A percentile compares a stretch with the other conserved stretches of the same genome.
phyloP scores from a whole-genome alignment of 2,329 filamentous ascomycete species.

The Aspergillus caelatus region DNA sequence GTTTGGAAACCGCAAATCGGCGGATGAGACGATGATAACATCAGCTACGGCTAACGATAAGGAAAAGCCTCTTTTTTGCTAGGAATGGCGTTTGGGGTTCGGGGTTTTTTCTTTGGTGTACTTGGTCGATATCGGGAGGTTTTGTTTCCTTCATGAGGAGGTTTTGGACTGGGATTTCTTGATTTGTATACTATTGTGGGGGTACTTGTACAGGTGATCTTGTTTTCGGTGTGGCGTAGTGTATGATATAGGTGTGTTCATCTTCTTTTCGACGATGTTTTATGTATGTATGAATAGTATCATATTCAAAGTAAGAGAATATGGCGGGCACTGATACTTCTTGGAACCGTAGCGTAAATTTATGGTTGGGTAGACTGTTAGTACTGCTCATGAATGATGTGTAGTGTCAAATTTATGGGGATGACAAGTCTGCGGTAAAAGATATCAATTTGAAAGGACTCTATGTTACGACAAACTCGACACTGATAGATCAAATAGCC shows the following conservation, averaged over 20 bases:
- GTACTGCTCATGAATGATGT: background rate
- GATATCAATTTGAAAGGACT: no score
- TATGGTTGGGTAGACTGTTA: background rate
- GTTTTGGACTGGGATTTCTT: background rate
- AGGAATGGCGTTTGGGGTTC: constrained; percentile 24
- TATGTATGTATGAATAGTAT: background rate
- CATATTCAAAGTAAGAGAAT: background rate
- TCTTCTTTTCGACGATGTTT: background rate
- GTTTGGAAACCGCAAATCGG: background rate
- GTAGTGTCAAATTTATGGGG: background rate
- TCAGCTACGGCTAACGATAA: background rate
- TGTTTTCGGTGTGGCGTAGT: background rate
- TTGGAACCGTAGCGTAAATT: background rate
- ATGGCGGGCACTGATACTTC: background rate
- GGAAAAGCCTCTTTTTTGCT: constrained; percentile 24
- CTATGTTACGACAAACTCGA: background rate
- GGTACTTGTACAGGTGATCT: background rate
- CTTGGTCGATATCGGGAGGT: constrained; percentile 17
- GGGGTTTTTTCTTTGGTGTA: constrained; percentile 17
- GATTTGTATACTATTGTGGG: background rate
- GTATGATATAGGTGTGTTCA: background rate
- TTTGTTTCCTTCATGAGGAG: constrained; percentile 5
- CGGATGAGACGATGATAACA: background rate
- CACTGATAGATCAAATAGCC: no score
- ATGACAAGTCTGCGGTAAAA: no score